Evolutionary conservation across 179 eudicot species (phyloP), one percentile per base, ranked within the genome.

Genomic region (Heliamphora pulchella): DNA sequence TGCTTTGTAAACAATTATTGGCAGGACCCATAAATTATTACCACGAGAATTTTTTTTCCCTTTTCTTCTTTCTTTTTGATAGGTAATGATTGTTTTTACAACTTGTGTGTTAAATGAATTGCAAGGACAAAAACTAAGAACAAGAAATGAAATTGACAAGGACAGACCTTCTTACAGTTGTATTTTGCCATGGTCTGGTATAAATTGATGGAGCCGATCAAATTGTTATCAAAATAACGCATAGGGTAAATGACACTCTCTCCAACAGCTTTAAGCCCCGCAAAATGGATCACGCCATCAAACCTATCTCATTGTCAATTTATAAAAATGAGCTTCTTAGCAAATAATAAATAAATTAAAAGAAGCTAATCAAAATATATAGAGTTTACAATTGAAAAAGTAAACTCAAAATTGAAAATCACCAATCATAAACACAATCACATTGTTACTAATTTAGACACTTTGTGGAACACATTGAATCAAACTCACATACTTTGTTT

Each of bases 241-340:
- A 93, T 74, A 17, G 98, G 97, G 76, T 85, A 54, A 55, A 86
- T 88, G 69, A 93, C 90, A 85, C 98, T 94, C 81, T 94, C 98
- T 15, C 96, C 96, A 65, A 93, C 97, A 61, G 98, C 97, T 78
- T 94, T 94, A 50, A 88, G 86, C 51, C 97, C 98, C 82, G 98
- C 98, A 90, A 94, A 94, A 85, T 94, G 97, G 66, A 94, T 87
- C 68, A 94, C 98, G 77, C 94, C 97, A 83, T 89, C 94, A 88
- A 90, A 94, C 80, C 97, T 94, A 63, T 20, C 5, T 63, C 69
- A 79, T 11, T 47, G 18, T 71, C 18, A 50, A 55, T 51, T 66
- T 47, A 44, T 65, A 17, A 55, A 58, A 59, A 22, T 5, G 9
- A 46, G 31, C 31, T 31, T 31, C 31, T 31, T 31, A 31, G 31